Evolutionary conservation across 192 early-diverging fungal genomes (phyloP), one percentile per base, ranked within the genome.

Genomic region (Podila clonocystis): DNA sequence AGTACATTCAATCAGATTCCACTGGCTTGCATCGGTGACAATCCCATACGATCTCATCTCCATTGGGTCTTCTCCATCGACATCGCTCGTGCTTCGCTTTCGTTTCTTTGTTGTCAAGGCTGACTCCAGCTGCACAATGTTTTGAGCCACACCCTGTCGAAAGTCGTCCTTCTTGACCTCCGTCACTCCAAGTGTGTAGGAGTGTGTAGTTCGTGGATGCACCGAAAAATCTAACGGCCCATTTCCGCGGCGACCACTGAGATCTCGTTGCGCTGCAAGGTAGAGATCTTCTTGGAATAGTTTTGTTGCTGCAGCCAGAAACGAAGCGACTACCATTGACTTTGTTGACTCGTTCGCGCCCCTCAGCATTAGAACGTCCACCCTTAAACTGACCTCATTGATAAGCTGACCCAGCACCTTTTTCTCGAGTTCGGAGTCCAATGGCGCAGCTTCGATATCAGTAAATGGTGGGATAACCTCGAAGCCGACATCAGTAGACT

Each of bases 131-230:
- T 67, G 72, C 13, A 74, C 72, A 52, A 73, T 66, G 58, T 73
- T 73, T 28, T 66, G 63, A 36, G 41, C 64, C 0, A 62, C 41
- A 0, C 72, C 64, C 22, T 73, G 72, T 29, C n/a, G 9, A 20
- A 63, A 67, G 52, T 67, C 33, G 20, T 74, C 65, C 59, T 63
- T 66, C 71, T 73, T 73, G 20, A 73, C 58, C 64, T 73, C 72
- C 17, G 71, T 73, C 17, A 73, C 71, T 26, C 64, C 50, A 2
- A 74, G 50, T 20, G 50, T 60, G 20, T 30, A 57, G 13, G 65
- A 45, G 6, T 50, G 17, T 24, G 28, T 67, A 30, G 20, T 63
- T 20, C 65, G 50, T 12, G 65, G 22, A 62, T 74, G 65, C 0
- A 74, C 36, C 6, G 65, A 74, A 63, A 66, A 74, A 29, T 68